Evolutionary conservation across 2,329 filamentous ascomycete genomes (phyloP).

Genomic region (Ophiosphaerella narmari): DNA sequence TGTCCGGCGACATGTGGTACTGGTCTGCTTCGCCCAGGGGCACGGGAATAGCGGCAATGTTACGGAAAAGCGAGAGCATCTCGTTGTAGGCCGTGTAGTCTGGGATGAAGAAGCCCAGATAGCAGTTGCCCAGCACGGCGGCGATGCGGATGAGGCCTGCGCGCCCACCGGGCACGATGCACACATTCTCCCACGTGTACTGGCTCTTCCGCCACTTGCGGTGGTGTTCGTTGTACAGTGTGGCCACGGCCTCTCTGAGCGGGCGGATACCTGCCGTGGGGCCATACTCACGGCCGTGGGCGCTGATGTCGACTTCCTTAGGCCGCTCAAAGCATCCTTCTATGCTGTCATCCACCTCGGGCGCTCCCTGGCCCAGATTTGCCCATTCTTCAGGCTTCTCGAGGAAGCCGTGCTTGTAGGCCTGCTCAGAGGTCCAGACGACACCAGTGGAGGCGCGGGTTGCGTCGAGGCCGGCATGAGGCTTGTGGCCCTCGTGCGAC

Average conservation of each 20-base stretch:
- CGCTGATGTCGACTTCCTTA: conserved; percentile 74
- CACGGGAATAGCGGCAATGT: conserved; percentile 56
- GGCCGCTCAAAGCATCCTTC: conserved; percentile 86
- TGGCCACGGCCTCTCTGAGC: conserved; percentile 84
- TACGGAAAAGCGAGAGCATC: conserved; percentile 94
- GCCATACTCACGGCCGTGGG: conserved; percentile 82
- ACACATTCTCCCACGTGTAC: conserved; percentile 98
- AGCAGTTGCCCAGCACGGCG: conserved; percentile 88
- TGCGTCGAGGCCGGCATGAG: conserved; percentile 88
- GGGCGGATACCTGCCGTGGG: conserved; percentile 94
- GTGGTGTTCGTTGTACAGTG: conserved; percentile 91
- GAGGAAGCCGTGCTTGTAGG: conserved; percentile 83
- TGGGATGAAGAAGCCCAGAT: conserved; percentile 88
- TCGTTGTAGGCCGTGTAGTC: conserved; percentile 97
- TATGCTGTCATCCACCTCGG: conserved; percentile 92
- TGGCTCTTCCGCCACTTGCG: conserved; percentile 83
- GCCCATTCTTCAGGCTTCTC: conserved; percentile 86
- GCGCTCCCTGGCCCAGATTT: conserved; percentile 91
- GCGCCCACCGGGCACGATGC: conserved; percentile 90
- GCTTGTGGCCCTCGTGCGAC: conserved; percentile 87
- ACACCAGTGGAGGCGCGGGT: conserved; percentile 89
- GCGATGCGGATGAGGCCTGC: conserved; percentile 94
- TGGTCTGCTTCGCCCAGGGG: conserved; percentile 83
- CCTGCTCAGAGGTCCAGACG: conserved; percentile 88
- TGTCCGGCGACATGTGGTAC: conserved; percentile 92